Percentiles rank a stretch among this genome's conserved stretches.
Evolutionary conservation across 2,329 filamentous ascomycete species (phyloP).

Genomic region (Corinectria fuckeliana): DNA sequence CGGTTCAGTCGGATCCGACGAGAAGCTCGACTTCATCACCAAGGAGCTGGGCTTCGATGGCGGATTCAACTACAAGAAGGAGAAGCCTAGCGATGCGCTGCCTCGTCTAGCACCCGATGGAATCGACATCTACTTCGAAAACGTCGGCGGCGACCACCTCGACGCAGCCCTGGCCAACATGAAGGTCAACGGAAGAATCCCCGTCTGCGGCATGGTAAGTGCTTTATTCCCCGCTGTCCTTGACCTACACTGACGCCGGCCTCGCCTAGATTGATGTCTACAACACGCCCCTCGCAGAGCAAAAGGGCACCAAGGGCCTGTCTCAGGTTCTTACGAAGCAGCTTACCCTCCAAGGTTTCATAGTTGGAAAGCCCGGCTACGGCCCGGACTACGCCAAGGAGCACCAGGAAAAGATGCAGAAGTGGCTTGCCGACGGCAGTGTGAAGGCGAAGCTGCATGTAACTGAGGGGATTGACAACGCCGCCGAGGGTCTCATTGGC

Average conservation of each 20-base stretch:
- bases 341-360: conserved; percentile 76
- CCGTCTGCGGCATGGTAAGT: conserved; percentile 66
- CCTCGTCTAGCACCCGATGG: conserved; percentile 75
- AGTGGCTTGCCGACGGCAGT: conserved; percentile 78
- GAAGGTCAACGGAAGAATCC: conserved; percentile 71
- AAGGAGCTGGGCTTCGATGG: conserved; percentile 59
- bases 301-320: conserved; percentile 72
- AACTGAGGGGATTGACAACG: conserved; percentile 81
- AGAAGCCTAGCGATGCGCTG: conserved; percentile 72
- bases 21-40: conserved; percentile 73
- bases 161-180: conserved; percentile 52
- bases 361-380: conserved; percentile 70
- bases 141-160: conserved; percentile 60
- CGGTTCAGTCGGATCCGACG: conserved; percentile 79
- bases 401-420: conserved; percentile 76
- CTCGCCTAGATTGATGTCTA: conserved; percentile 70
- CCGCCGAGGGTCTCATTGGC: conserved; percentile 73
- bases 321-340: conserved; percentile 70
- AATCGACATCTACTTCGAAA: conserved; percentile 71
- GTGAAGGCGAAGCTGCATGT: conserved; percentile 74
- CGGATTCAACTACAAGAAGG: conserved; percentile 90
- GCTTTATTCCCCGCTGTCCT: rapidly evolving
- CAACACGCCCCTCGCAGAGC: conserved; percentile 62
- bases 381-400: conserved; percentile 71
- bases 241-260: background rate